phyloP scores from a whole-genome alignment of 2,329 filamentous ascomycete species.

The Thelonectria discophora region DNA sequence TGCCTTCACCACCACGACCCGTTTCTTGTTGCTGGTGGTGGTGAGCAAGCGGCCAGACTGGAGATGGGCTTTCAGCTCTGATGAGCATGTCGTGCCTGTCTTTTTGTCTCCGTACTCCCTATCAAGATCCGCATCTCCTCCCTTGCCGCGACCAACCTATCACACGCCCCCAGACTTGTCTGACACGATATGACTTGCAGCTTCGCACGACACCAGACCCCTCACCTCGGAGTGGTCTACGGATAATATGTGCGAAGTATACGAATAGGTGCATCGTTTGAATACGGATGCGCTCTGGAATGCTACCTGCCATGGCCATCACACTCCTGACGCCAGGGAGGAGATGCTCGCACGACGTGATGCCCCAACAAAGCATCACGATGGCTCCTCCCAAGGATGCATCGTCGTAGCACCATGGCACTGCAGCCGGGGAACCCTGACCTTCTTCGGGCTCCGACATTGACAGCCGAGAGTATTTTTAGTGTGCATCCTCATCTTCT shows the following conservation, averaged over 20 bases:
- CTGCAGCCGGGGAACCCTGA: slow-evolving; percentile 12
- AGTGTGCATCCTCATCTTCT: not conserved
- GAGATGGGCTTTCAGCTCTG: no score
- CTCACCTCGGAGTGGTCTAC: slow-evolving; percentile 8
- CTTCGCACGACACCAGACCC: slow-evolving; percentile 16
- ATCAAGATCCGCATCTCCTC: not conserved
- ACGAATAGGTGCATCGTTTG: slow-evolving; percentile 18
- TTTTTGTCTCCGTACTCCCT: not conserved
- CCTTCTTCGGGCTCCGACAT: not conserved
- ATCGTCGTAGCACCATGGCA: no score
- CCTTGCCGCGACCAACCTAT: slow-evolving; percentile 12
- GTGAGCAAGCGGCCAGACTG: not conserved
- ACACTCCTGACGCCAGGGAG: no score
- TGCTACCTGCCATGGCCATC: slow-evolving; percentile 13
- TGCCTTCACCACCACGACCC: not conserved
- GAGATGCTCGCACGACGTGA: no score
- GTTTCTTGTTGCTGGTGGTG: no score
- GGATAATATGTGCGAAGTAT: no score
- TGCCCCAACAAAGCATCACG: no score
- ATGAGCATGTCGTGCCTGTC: no score
- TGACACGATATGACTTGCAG: slow-evolving; percentile 38
- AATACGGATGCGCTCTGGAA: not conserved
- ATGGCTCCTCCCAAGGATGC: no score
- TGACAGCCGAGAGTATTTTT: not conserved
- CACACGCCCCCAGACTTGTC: slow-evolving; percentile 7